Evolutionary conservation across 177 flowering plant species (phyloP).

Genomic region (Vitis hybrid): DNA sequence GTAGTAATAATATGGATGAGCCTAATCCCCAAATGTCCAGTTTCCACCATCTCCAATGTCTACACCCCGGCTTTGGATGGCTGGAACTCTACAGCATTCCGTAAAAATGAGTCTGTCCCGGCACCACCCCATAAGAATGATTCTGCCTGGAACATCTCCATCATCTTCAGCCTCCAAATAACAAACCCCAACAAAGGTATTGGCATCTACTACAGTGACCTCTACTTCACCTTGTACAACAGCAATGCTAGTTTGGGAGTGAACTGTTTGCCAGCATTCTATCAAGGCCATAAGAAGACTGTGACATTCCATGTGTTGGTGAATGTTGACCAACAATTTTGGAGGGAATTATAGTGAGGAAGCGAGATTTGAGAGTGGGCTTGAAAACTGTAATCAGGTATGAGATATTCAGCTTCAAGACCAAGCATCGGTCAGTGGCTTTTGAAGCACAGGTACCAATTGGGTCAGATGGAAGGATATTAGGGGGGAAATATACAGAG

Average conservation of each 20-base stretch:
- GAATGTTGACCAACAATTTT: too few relatives aligned
- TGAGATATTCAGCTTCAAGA: constrained; percentile 11
- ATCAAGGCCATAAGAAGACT: too few relatives aligned
- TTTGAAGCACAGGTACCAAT: not conserved
- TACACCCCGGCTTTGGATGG: not conserved
- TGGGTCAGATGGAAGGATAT: constrained; percentile 5
- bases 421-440: not conserved
- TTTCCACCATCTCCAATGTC: not conserved
- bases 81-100: too few relatives aligned
- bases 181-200: constrained; percentile 4
- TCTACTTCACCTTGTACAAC: too few relatives aligned
- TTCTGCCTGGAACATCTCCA: not conserved
- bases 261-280: too few relatives aligned
- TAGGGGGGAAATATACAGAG: not conserved
- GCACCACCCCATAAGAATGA: not conserved
- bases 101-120: too few relatives aligned
- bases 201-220: not conserved
- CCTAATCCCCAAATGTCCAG: constrained; percentile 7
- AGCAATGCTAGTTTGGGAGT: too few relatives aligned
- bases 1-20: constrained; percentile 4
- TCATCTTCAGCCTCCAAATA: not conserved
- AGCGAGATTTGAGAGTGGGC: not conserved
- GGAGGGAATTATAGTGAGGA: too few relatives aligned
- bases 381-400: constrained; percentile 13
- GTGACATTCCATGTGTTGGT: too few relatives aligned